These are phyloP conservation scores for Dendryphion nanum DNA, from an alignment of 2,329 filamentous ascomycete genomes.

Conservation along the genomic window DNA sequence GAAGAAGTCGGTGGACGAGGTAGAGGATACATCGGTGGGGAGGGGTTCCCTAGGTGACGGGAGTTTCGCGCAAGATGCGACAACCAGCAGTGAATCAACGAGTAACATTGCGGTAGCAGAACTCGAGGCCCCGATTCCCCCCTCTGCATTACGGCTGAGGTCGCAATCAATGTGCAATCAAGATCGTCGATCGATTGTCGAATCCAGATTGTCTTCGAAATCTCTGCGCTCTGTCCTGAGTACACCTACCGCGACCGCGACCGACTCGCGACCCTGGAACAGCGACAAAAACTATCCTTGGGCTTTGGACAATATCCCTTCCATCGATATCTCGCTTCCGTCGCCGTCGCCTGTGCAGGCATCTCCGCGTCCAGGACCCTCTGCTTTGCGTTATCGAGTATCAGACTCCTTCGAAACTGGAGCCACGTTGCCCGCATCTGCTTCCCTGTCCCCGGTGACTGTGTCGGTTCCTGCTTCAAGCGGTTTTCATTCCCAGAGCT, in stretches of 20 bases:
- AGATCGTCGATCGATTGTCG: conserved; percentile 12
- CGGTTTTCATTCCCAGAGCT: conserved; percentile 7
- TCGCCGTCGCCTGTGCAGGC: conserved; percentile 24
- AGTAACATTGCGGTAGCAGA: conserved; percentile 11
- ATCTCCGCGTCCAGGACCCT: conserved; percentile 31
- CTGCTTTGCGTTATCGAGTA: conserved; percentile 27
- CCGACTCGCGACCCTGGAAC: conserved; percentile 48
- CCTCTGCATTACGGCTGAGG: conserved; percentile 15
- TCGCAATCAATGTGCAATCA: conserved; percentile 19
- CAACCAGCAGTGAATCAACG: background rate
- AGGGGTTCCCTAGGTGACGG: background rate
- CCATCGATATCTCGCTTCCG: conserved; percentile 42
- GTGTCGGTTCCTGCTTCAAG: conserved; percentile 3
- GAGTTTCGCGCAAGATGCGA: too few relatives aligned
- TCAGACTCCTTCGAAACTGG: conserved; percentile 17
- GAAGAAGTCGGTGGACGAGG: conserved; percentile 8
- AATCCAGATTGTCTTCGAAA: conserved; percentile 22
- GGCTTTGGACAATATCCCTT: conserved; percentile 31
- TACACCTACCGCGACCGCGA: conserved; percentile 18
- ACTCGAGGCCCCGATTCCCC: conserved; percentile 25
- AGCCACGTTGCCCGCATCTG: conserved; percentile 10
- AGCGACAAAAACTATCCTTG: conserved; percentile 49
- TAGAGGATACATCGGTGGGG: conserved; percentile 4
- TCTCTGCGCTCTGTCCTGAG: conserved; percentile 26
- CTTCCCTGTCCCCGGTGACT: conserved; percentile 10